These are phyloP conservation scores for Cornus florida DNA, from an alignment of 148 eudicot genomes.

Conservation along the genomic window DNA sequence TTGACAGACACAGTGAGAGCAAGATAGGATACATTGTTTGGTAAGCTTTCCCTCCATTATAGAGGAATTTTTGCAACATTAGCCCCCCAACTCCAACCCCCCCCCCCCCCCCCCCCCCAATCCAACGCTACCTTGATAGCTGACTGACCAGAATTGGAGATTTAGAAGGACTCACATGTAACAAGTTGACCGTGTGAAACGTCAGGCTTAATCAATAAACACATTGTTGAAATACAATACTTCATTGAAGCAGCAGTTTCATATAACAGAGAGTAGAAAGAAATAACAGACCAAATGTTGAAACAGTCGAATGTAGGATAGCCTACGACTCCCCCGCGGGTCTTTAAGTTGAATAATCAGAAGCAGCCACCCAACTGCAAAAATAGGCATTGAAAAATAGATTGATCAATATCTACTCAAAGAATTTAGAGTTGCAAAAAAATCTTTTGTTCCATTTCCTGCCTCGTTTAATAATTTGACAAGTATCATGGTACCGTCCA, in stretches of 20 bases:
- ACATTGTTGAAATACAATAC: background rate
- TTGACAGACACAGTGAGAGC: too few relatives aligned
- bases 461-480: background rate
- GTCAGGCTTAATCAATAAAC: too few relatives aligned
- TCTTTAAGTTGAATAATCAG: constrained; percentile 16
- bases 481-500: background rate
- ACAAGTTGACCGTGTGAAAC: too few relatives aligned
- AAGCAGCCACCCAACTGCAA: constrained; percentile 59
- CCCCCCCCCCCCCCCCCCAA: too few relatives aligned
- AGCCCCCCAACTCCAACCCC: too few relatives aligned
- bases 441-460: background rate
- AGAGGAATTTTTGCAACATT: too few relatives aligned
- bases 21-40: background rate
- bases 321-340: background rate
- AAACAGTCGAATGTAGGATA: background rate
- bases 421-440: background rate
- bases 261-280: background rate
- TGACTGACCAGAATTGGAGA: too few relatives aligned
- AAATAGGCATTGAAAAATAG: background rate
- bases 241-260: background rate
- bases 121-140: too few relatives aligned
- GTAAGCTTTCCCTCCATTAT: too few relatives aligned
- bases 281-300: background rate
- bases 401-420: background rate
- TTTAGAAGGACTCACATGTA: too few relatives aligned